Conservation (phyloP, 768 basidiomycete genomes). For the Boletus fagicola region DNA sequence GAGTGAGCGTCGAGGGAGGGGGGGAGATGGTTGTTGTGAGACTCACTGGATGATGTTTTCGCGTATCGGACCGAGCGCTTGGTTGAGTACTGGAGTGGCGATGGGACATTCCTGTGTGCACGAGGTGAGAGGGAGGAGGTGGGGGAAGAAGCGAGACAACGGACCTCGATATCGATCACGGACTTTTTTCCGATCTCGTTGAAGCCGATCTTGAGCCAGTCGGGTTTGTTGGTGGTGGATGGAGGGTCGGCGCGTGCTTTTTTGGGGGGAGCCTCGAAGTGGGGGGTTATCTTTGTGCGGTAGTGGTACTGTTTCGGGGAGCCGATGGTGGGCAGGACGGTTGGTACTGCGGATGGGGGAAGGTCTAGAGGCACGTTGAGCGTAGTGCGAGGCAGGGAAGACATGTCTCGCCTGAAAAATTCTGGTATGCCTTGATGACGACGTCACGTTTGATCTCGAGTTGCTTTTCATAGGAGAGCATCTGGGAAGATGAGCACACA, state of each 20-base stretch:
- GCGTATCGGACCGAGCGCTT: conserved; percentile 58
- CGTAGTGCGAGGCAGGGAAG: conserved; percentile 28
- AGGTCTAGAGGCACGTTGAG: conserved; percentile 39
- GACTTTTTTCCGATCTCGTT: conserved; percentile 71
- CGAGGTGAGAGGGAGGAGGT: neutral
- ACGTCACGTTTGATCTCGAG: conserved; percentile 84
- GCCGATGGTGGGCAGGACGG: conserved; percentile 70
- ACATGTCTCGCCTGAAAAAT: conserved; percentile 51
- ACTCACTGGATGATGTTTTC: conserved; percentile 66
- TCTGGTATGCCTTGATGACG: conserved; percentile 77
- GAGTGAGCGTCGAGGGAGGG: conserved; percentile 3
- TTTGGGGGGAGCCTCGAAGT: conserved; percentile 79
- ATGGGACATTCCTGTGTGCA: conserved; percentile 80
- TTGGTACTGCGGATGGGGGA: conserved; percentile 54
- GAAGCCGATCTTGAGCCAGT: conserved; percentile 87
- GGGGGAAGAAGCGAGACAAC: neutral
- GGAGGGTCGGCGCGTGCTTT: conserved; percentile 21
- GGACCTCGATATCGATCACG: conserved; percentile 89
- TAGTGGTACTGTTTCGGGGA: conserved; percentile 90
- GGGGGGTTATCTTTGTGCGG: conserved; percentile 96
- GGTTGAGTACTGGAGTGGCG: conserved; percentile 77
- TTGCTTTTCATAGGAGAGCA: conserved; percentile 85
- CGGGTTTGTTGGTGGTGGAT: conserved; percentile 38
- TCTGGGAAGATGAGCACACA: conserved; percentile 40
- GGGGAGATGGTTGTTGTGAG: neutral